These are phyloP conservation scores for Trichophyton verrucosum DNA, from an alignment of 2,329 filamentous ascomycete species.

Conservation along the genomic window DNA sequence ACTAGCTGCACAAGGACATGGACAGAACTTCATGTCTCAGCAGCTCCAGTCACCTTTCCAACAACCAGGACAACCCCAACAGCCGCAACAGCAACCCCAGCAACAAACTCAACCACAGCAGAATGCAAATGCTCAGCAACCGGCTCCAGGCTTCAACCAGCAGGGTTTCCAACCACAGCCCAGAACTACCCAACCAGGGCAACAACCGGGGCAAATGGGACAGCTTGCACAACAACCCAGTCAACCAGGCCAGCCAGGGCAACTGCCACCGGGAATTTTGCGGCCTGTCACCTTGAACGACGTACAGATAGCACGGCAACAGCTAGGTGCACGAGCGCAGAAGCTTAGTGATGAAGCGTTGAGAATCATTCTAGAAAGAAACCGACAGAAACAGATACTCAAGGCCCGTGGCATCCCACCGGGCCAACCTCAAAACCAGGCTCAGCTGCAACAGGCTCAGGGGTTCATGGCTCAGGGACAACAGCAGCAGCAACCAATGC, in stretches of 20 bases:
- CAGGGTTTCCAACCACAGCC: background rate
- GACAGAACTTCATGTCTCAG: conserved; percentile 15
- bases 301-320: conserved; percentile 26
- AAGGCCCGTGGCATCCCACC: conserved; percentile 20
- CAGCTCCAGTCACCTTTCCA: conserved; percentile 1
- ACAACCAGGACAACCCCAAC: background rate
- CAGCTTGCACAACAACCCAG: background rate
- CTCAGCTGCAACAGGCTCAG: conserved; percentile 17
- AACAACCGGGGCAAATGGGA: background rate
- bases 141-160: background rate
- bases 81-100: conserved; percentile 4
- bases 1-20: conserved; percentile 8
- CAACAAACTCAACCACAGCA: background rate
- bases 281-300: conserved; percentile 27
- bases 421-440: conserved; percentile 17
- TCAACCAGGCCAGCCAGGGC: background rate
- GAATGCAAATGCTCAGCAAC: conserved; percentile 13
- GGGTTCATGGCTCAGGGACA: conserved; percentile 14
- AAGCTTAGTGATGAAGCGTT: conserved; percentile 34
- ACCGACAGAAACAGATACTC: conserved; percentile 24
- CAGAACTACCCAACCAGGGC: background rate
- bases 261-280: conserved; percentile 11
- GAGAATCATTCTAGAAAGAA: conserved; percentile 23
- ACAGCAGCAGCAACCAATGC: conserved; percentile 8
- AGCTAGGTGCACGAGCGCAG: conserved; percentile 23